These are phyloP conservation scores for Whalleya microplaca DNA, from an alignment of 2,329 filamentous ascomycete species.

Conservation along the genomic window DNA sequence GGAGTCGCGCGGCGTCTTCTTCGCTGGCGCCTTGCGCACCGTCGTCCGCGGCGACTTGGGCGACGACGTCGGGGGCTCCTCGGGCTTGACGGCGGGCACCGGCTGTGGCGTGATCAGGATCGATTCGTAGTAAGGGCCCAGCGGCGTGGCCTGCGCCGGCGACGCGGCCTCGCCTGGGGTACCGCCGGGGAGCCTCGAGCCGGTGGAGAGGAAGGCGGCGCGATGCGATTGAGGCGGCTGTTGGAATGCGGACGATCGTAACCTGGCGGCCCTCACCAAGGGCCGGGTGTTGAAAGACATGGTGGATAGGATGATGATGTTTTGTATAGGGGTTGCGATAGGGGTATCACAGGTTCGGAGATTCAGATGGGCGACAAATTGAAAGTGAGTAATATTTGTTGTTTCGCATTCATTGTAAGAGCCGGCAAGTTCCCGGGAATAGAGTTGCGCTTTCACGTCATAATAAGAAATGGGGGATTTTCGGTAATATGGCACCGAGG, in stretches of 20 bases:
- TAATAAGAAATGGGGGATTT: constrained; percentile 4
- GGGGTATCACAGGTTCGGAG: not conserved
- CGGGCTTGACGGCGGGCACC: constrained; percentile 46
- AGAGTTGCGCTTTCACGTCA: constrained; percentile 21
- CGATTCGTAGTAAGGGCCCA: constrained; percentile 63
- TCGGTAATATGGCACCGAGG: not conserved
- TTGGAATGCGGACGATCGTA: constrained; percentile 23
- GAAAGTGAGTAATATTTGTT: not conserved
- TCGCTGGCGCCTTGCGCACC: constrained; percentile 27
- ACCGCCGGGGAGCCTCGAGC: constrained; percentile 32
- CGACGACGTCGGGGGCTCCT: constrained; percentile 48
- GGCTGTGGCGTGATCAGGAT: constrained; percentile 54
- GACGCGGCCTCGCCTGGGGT: constrained; percentile 32
- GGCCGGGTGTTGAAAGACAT: constrained; percentile 31
- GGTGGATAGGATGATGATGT: constrained; percentile 1
- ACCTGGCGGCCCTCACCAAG: constrained; percentile 30
- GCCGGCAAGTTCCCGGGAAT: constrained; percentile 1
- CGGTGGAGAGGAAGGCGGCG: constrained; percentile 27
- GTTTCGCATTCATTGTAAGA: not conserved
- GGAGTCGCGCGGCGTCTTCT: constrained; percentile 18
- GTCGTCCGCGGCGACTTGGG: constrained; percentile 34
- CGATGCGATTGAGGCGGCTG: constrained; percentile 21
- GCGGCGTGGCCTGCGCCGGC: constrained; percentile 51
- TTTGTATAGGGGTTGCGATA: not conserved
- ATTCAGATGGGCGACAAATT: constrained; percentile 1